A percentile compares a stretch with the other conserved stretches of the same genome.
Evolutionary conservation across 2,329 filamentous ascomycete genomes (phyloP).

Genomic region (Talaromyces sp.): DNA sequence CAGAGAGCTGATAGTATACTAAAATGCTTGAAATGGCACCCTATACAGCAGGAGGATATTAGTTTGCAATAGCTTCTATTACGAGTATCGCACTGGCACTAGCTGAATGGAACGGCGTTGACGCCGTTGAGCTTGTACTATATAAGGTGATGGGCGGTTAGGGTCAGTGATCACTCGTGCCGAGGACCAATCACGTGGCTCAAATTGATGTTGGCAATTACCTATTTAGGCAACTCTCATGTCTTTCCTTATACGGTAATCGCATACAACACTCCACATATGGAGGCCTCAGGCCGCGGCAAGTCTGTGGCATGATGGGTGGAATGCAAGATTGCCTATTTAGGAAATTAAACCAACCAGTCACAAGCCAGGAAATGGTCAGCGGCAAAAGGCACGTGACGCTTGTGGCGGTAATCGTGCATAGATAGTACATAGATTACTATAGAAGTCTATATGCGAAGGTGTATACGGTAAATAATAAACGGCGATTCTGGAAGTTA

Average conservation of each 20-base stretch:
- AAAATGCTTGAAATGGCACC: background rate
- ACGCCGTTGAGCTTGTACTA: no score
- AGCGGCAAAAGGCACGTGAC: background rate
- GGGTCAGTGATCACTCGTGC: background rate
- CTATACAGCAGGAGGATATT: background rate
- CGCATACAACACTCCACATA: background rate
- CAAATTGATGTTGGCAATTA: background rate
- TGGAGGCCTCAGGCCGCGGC: background rate
- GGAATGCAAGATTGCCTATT: background rate
- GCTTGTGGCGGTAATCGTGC: background rate
- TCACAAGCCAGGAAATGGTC: background rate
- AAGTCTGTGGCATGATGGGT: background rate
- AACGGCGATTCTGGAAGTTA: background rate
- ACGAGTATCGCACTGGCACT: background rate
- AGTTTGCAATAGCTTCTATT: background rate
- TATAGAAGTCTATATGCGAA: no score
- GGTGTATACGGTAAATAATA: background rate
- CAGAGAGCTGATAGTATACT: background rate
- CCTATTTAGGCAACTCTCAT: background rate
- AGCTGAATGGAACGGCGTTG: background rate
- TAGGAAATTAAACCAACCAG: background rate
- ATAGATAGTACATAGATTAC: no score
- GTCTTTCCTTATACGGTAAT: background rate
- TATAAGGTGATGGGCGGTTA: background rate
- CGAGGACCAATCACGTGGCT: background rate